Evolutionary conservation across 2,329 filamentous ascomycete species (phyloP).

Genomic region (Lecanicillium sp.): DNA sequence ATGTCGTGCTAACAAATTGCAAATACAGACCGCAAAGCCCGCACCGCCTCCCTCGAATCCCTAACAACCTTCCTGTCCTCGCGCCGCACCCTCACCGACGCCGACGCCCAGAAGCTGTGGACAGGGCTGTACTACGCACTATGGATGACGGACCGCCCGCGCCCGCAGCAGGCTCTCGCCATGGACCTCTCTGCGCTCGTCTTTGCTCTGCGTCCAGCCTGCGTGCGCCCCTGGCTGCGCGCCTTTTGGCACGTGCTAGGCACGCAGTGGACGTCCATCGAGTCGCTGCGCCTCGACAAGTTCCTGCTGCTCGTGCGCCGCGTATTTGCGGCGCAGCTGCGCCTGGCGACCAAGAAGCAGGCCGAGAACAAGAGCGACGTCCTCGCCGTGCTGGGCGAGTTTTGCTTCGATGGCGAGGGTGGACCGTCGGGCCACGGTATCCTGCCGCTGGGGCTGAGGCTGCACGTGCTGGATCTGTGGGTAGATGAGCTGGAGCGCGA

Average conservation of each 20-base stretch:
- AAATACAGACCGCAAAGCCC: constrained; percentile 62
- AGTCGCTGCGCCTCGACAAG: constrained; percentile 81
- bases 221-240: constrained; percentile 41
- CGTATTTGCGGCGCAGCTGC: constrained; percentile 66
- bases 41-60: constrained; percentile 68
- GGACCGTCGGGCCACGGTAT: constrained; percentile 32
- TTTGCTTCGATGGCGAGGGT: constrained; percentile 26
- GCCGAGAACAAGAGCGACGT: constrained; percentile 20
- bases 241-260: constrained; percentile 67
- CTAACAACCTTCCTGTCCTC: constrained; percentile 70
- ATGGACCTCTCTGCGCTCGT: constrained; percentile 64
- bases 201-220: constrained; percentile 44
- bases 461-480: constrained; percentile 87
- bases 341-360: constrained; percentile 26
- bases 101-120: constrained; percentile 84
- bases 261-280: constrained; percentile 65
- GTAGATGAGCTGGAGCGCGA: constrained; percentile 79
- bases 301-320: constrained; percentile 78
- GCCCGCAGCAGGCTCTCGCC: constrained; percentile 80
- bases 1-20: neutral
- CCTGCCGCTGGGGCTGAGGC: constrained; percentile 74
- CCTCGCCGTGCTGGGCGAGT: constrained; percentile 17
- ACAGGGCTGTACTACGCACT: constrained; percentile 90
- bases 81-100: constrained; percentile 48
- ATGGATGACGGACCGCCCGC: constrained; percentile 87